phyloP scores from a whole-genome alignment of 352 stramenopile genomes.

The Globisporangium canariense region DNA sequence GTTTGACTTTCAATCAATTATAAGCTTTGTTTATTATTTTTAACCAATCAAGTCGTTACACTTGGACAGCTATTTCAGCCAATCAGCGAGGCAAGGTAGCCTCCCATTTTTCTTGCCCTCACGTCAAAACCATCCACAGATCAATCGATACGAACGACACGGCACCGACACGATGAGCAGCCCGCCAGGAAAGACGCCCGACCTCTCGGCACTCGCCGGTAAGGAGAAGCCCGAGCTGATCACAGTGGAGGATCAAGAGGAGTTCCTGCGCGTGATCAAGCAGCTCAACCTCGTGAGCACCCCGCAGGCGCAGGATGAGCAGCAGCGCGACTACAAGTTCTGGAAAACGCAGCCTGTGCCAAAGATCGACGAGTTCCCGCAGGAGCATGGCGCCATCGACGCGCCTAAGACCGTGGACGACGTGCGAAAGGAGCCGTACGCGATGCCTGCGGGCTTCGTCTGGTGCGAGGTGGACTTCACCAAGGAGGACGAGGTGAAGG shows the following conservation, averaged over 20 bases:
- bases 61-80: too few species aligned
- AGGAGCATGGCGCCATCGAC: slow-evolving; percentile 92
- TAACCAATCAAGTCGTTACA: too few species aligned
- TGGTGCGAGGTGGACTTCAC: slow-evolving; percentile 92
- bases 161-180: not conserved
- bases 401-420: slow-evolving; percentile 86
- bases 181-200: not conserved
- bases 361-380: slow-evolving; percentile 57
- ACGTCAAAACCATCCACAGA: not conserved
- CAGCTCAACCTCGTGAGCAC: slow-evolving; percentile 52
- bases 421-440: slow-evolving; percentile 92
- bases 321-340: slow-evolving; percentile 75
- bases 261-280: slow-evolving; percentile 65
- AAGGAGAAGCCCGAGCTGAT: slow-evolving; percentile 32
- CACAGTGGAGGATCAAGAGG: slow-evolving; percentile 58
- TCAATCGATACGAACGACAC: too few species aligned
- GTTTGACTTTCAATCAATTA: too few species aligned
- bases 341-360: slow-evolving; percentile 90
- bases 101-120: too few species aligned
- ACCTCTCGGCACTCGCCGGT: not conserved
- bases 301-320: slow-evolving; percentile 12
- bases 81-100: too few species aligned
- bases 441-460: slow-evolving; percentile 94
- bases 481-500: slow-evolving; percentile 62
- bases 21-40: too few species aligned